These are phyloP conservation scores for Erodium texanum DNA, from an alignment of 441 rosid genomes.

Conservation along the genomic window DNA sequence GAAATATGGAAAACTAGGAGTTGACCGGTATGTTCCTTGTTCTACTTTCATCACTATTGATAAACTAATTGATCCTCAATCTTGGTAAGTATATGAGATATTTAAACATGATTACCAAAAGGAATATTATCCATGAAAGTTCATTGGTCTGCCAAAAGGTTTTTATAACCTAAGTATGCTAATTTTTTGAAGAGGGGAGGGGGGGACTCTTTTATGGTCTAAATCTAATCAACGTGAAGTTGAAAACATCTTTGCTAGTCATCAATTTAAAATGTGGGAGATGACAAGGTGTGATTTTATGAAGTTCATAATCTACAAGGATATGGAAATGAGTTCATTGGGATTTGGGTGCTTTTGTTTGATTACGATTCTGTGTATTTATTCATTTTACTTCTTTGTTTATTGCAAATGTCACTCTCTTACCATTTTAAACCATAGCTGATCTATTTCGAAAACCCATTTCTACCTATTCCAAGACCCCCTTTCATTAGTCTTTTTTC, in stretches of 20 bases:
- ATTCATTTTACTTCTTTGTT: not conserved
- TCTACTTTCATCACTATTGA: too few relatives aligned
- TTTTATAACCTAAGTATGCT: not conserved
- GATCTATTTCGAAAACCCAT: not conserved
- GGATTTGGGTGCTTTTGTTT: not conserved
- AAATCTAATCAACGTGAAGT: not conserved
- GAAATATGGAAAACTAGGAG: conserved; percentile 85
- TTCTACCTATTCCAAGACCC: too few relatives aligned
- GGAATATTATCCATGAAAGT: not conserved
- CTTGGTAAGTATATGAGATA: not conserved
- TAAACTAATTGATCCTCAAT: not conserved
- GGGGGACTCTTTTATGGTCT: not conserved
- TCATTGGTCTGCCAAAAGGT: not conserved
- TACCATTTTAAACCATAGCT: not conserved
- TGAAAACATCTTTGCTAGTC: not conserved
- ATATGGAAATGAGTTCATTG: not conserved
- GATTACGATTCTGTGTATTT: not conserved
- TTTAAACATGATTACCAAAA: not conserved
- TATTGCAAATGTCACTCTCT: too few relatives aligned
- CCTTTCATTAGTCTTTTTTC: not conserved
- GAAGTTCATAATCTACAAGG: not conserved
- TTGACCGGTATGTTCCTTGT: conserved; percentile 55
- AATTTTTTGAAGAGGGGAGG: not conserved
- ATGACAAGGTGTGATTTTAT: not conserved
- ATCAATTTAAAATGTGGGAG: not conserved